Conservation (phyloP, 2,329 filamentous ascomycete genomes). For the Neofusicoccum cordaticola region DNA sequence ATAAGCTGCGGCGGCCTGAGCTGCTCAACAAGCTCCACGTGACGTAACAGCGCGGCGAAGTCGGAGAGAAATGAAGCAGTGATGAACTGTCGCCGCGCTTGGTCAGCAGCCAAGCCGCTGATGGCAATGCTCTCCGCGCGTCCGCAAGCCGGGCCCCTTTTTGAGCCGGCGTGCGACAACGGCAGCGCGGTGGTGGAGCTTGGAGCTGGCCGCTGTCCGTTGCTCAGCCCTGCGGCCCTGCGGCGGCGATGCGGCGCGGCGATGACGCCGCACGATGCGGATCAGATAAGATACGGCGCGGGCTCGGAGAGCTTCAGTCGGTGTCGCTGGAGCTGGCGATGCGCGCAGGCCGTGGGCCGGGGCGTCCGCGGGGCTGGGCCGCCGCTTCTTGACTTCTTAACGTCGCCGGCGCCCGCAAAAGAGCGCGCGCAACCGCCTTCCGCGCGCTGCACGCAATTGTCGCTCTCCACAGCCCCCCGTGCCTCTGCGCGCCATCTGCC, state of each 20-base stretch:
- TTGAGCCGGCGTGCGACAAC: background rate
- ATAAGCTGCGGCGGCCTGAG: background rate
- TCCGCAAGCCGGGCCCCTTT: background rate
- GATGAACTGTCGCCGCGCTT: background rate
- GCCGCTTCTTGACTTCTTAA: background rate
- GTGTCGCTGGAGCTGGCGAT: no score
- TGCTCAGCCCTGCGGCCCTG: background rate
- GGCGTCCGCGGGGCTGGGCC: no score
- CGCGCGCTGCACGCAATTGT: background rate
- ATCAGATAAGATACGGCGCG: background rate
- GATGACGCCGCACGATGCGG: background rate
- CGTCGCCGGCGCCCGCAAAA: background rate
- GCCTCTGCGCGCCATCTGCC: background rate
- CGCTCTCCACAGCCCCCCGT: background rate
- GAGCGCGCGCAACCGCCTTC: background rate
- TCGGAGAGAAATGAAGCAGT: conserved; percentile 8
- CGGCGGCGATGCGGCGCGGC: background rate
- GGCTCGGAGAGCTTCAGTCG: no score
- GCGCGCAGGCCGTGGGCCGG: no score
- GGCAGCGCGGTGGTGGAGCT: background rate
- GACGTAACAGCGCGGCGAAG: conserved; percentile 6
- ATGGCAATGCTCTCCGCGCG: background rate
- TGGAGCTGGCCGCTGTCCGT: no score
- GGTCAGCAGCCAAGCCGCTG: background rate
- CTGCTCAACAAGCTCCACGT: background rate